A percentile compares a stretch with the other conserved stretches of the same genome.
These are phyloP conservation scores for Tephrocybe rancida DNA, from an alignment of 768 basidiomycete species.

Conservation along the genomic window DNA sequence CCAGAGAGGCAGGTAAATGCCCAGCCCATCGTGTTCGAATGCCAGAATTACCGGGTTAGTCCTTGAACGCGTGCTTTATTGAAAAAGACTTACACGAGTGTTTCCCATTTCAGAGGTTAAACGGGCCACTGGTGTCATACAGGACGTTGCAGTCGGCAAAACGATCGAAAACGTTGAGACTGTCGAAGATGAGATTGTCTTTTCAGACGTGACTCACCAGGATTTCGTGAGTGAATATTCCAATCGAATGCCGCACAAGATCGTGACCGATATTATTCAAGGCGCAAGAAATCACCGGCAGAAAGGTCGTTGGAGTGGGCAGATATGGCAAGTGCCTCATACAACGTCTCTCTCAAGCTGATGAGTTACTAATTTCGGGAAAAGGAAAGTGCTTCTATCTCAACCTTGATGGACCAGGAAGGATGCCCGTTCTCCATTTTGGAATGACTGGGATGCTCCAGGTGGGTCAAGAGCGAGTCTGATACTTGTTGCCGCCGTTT, in stretches of 20 bases:
- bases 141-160: slow-evolving; percentile 52
- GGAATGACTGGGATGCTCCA: slow-evolving; percentile 89
- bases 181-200: slow-evolving; percentile 64
- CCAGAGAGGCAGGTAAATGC: no score
- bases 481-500: background rate
- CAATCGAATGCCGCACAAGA: no score
- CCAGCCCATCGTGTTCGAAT: slow-evolving; percentile 24
- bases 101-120: slow-evolving; percentile 62
- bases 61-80: background rate
- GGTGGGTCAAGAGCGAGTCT: slow-evolving; percentile 35
- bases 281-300: slow-evolving; percentile 55
- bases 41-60: slow-evolving; percentile 61
- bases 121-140: slow-evolving; percentile 59
- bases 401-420: slow-evolving; percentile 59
- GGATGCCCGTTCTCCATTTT: slow-evolving; percentile 73
- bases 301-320: slow-evolving; percentile 46
- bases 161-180: slow-evolving; percentile 59
- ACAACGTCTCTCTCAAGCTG: background rate
- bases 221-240: slow-evolving; percentile 57
- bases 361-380: background rate
- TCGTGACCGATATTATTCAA: no score
- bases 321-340: slow-evolving; percentile 49
- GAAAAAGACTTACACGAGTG: background rate
- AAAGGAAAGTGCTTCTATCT: slow-evolving; percentile 65
- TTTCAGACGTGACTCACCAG: slow-evolving; percentile 51